Evolutionary conservation across 306 rosid species (phyloP).

Genomic region (Sesbania bispinosa): DNA sequence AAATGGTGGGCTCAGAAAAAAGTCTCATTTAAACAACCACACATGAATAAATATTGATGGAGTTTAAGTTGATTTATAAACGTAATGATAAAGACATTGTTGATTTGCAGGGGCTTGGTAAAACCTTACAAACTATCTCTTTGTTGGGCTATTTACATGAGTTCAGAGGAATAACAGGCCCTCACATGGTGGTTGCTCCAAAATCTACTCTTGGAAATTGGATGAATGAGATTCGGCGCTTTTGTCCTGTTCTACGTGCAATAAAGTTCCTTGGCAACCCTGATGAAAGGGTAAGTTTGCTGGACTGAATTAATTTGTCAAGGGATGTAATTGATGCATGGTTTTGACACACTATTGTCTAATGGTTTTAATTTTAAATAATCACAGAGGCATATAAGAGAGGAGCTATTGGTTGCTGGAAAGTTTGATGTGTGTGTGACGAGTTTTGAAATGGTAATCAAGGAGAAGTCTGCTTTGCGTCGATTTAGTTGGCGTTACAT

Average conservation of each 20-base stretch:
- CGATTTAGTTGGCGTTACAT: no score
- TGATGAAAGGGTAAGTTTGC: slow-evolving; percentile 75
- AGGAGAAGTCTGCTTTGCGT: no score
- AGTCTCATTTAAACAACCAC: neutral
- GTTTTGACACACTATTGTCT: neutral
- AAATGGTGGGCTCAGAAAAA: slow-evolving; percentile 42
- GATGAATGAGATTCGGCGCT: no score
- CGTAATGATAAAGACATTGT: neutral
- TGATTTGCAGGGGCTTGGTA: slow-evolving; percentile 84
- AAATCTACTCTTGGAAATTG: no score
- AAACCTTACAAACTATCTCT: slow-evolving; percentile 95
- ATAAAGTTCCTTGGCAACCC: slow-evolving; percentile 97
- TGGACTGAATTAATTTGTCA: neutral
- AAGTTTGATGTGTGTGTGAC: slow-evolving; percentile 95
- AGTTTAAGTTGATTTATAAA: neutral
- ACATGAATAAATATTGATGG: neutral
- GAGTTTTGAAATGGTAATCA: slow-evolving; percentile 99
- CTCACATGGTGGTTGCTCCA: slow-evolving; percentile 99
- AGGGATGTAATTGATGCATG: neutral
- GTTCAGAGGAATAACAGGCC: slow-evolving; percentile 89
- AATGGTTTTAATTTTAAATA: slow-evolving; percentile 17
- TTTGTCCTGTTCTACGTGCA: slow-evolving; percentile 82
- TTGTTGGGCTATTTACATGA: slow-evolving; percentile 90
- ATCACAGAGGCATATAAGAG: no score
- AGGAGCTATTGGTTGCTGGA: slow-evolving; percentile 89